Evolutionary conservation across 129 eudicot species (phyloP), one percentile per base, ranked within the genome.

Genomic region (Saposhnikovia divaricata): DNA sequence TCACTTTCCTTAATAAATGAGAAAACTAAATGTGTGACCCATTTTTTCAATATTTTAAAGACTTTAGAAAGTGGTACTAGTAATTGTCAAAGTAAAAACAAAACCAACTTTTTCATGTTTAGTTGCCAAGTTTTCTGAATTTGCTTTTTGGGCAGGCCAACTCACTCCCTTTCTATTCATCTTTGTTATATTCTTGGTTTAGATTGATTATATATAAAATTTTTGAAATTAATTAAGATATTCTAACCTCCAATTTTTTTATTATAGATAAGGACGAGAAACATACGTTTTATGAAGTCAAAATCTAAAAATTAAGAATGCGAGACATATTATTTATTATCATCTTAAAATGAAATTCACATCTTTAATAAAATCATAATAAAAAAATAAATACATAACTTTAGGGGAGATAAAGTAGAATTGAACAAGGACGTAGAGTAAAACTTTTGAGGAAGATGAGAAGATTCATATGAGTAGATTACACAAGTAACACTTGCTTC

Each of bases 101-200:
- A 71, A 71, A 71, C 44, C 75, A 71, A 15, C 75, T 71, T 71
- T 71, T 71, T 71, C 75, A 71, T 39, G 43, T 71, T 39, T 19
- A 71, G 47, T 71, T 71, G 48, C 75, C 42, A 71, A 21, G 75
- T 13, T 15, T 70, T 70, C 75, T 70, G 47, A 39, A 71, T 34
- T 14, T 71, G 45, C 45, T 71, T 37, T 71, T 19, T 0, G 25
- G 75, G 44, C n/a, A 37, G 47, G 0, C 45, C 75, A 18, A 71
- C 75, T 38, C 16, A 1, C 46, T 0, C 47, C 40, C 16, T 31
- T 31, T 31, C 34, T 34, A 34, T 34, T 14, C 7, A 2, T 38
- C 19, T 38, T 0, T 28, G 37, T 1, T 16, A 2, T 11, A 5
- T 65, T 65, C 5, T 40, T 5, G 6, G 43, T 34, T 34, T 2